Evolutionary conservation across 169 alveolate species (phyloP).

Genomic region (Plasmodium gallinaceum): DNA sequence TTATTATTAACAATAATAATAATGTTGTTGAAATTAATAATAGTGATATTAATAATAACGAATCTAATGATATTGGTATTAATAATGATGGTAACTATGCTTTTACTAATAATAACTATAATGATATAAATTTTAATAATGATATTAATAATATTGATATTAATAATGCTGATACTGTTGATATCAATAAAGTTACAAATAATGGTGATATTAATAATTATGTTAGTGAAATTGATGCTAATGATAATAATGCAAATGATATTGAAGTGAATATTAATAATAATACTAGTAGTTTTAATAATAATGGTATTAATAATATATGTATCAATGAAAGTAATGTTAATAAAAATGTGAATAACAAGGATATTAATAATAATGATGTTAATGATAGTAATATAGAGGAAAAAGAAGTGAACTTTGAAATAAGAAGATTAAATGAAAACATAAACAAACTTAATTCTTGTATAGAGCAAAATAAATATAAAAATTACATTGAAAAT

Average conservation of each 20-base stretch:
- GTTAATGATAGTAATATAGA: background rate
- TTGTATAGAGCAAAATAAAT: background rate
- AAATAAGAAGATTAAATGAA: too few relatives aligned
- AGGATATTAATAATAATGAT: background rate
- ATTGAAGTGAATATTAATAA: too few relatives aligned
- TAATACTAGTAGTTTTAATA: too few relatives aligned
- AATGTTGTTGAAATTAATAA: too few relatives aligned
- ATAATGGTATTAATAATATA: background rate
- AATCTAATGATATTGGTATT: background rate
- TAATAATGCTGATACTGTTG: background rate
- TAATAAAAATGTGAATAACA: conserved; percentile 10
- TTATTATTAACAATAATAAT: too few relatives aligned
- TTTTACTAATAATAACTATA: too few relatives aligned
- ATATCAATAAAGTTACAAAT: background rate
- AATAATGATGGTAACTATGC: background rate
- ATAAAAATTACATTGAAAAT: background rate
- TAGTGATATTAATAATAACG: too few relatives aligned
- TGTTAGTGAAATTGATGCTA: background rate
- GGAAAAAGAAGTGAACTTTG: background rate
- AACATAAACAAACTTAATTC: background rate
- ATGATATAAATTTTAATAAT: background rate
- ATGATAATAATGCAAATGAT: background rate
- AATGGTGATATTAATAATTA: background rate
- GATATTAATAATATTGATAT: background rate
- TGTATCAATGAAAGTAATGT: background rate